phyloP scores from a whole-genome alignment of 169 alveolate species.

The Eimeria maxima region DNA sequence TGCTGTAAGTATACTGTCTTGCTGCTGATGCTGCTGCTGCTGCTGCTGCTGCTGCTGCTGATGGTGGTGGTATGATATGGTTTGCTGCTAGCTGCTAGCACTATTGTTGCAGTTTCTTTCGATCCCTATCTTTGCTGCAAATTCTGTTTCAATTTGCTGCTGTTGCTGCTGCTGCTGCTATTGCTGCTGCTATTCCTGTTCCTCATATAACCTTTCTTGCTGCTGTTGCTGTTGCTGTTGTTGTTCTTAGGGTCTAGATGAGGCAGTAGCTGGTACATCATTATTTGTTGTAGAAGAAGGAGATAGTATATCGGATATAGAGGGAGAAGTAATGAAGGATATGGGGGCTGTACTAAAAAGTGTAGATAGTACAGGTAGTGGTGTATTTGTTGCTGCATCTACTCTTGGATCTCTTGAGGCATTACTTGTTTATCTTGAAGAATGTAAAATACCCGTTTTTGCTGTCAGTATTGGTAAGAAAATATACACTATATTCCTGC shows the following conservation, averaged over 20 bases:
- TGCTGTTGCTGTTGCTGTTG: not conserved
- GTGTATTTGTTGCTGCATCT: constrained; percentile 99
- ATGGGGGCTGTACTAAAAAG: constrained; percentile 95
- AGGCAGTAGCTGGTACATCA: constrained; percentile 98
- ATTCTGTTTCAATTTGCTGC: not conserved
- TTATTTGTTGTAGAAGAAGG: constrained; percentile 94
- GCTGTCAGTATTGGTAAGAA: constrained; percentile 97
- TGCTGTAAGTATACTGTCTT: constrained; percentile 82
- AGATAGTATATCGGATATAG: constrained; percentile 89
- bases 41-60: not conserved
- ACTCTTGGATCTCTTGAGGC: constrained; percentile 99
- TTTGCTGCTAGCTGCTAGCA: not conserved
- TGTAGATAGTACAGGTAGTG: constrained; percentile 96
- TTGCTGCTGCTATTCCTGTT: not conserved
- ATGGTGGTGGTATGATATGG: not conserved
- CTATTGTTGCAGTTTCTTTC: not conserved
- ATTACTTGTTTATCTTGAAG: constrained; percentile 96
- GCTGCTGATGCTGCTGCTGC: not conserved
- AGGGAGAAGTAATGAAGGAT: constrained; percentile 96
- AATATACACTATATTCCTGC: no score
- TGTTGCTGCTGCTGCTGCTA: constrained; percentile 24
- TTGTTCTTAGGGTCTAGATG: constrained; percentile 95
- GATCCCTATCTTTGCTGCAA: constrained; percentile 37
- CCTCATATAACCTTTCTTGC: not conserved
- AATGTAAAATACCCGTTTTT: constrained; percentile 97